Percentiles rank a stretch among this genome's conserved stretches.
These are phyloP conservation scores for Solanum paucissectum DNA, from an alignment of 257 asterid species.

Conservation along the genomic window DNA sequence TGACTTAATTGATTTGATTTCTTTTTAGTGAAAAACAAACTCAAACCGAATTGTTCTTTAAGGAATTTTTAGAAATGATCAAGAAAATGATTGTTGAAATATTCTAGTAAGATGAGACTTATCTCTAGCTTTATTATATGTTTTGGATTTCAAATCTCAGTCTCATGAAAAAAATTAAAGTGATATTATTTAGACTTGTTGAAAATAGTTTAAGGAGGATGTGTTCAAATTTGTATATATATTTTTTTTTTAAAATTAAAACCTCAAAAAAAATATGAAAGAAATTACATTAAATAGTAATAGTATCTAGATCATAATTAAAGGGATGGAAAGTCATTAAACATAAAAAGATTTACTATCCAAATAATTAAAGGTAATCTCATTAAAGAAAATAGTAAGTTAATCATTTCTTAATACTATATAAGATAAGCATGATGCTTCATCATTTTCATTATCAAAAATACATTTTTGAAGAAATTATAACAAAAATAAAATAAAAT, in stretches of 20 bases:
- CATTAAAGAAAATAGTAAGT: background rate
- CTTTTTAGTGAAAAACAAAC: too few relatives aligned
- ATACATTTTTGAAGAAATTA: background rate
- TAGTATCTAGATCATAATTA: background rate
- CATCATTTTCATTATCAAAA: background rate
- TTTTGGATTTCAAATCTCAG: too few relatives aligned
- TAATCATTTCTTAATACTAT: background rate
- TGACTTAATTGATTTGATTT: background rate
- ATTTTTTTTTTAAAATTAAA: too few relatives aligned
- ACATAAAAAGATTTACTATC: background rate
- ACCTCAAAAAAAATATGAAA: background rate
- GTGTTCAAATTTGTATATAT: background rate
- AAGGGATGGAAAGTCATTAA: background rate
- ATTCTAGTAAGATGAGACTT: background rate
- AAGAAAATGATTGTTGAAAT: too few relatives aligned
- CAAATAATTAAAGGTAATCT: background rate
- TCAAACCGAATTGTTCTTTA: background rate
- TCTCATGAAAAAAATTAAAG: too few relatives aligned
- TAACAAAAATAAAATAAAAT: background rate
- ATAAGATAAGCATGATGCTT: background rate
- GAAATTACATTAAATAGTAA: background rate
- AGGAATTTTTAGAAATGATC: background rate
- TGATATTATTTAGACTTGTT: too few relatives aligned
- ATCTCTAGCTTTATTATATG: background rate
- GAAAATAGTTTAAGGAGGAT: background rate